phyloP scores from a whole-genome alignment of 169 alveolate genomes.

The Cryptosporidium xiaoi region DNA sequence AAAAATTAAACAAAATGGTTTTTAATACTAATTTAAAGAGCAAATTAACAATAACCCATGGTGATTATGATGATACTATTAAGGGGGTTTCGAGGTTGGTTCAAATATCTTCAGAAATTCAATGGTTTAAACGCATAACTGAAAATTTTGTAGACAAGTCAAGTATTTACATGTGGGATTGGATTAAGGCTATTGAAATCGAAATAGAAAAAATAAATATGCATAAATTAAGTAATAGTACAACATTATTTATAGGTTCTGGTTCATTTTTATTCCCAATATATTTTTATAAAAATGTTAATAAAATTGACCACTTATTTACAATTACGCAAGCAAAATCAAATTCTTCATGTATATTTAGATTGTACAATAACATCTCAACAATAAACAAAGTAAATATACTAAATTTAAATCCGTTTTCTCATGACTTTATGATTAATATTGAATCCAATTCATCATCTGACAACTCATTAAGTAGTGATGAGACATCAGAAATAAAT shows the following conservation, averaged over 20 bases:
- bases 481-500: neutral
- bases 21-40: slow-evolving; percentile 16
- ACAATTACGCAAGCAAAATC: slow-evolving; percentile 31
- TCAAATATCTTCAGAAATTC: slow-evolving; percentile 65
- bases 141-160: slow-evolving; percentile 43
- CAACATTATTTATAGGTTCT: slow-evolving; percentile 39
- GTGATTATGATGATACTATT: slow-evolving; percentile 7
- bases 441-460: slow-evolving; percentile 5
- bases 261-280: slow-evolving; percentile 54
- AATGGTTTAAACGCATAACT: slow-evolving; percentile 61
- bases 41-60: neutral
- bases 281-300: slow-evolving; percentile 13
- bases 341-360: slow-evolving; percentile 10
- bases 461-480: neutral
- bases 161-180: neutral
- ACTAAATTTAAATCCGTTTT: neutral
- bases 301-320: neutral
- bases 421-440: slow-evolving; percentile 11
- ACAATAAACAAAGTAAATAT: slow-evolving; percentile 3
- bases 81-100: slow-evolving; percentile 50
- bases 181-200: slow-evolving; percentile 15
- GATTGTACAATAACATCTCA: slow-evolving; percentile 32
- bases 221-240: neutral
- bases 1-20: slow-evolving; percentile 1
- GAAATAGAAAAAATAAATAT: neutral